Base-by-base conservation (phyloP, 768 basidiomycete genomes). In the Grammothele lineata region DNA sequence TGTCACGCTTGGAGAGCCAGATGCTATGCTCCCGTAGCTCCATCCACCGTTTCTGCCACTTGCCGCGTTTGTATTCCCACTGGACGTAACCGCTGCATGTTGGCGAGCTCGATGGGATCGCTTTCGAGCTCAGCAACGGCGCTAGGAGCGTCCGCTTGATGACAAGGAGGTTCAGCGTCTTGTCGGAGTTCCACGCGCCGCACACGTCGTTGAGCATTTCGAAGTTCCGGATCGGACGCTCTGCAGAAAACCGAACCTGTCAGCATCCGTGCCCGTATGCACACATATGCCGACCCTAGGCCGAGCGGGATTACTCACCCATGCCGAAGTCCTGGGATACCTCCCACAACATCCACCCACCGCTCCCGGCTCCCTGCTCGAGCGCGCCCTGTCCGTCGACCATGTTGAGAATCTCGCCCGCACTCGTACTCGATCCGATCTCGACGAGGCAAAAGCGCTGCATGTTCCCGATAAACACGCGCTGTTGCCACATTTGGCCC, bases 1-100 rank as follows among this genome's bases (percentile, higher is more conserved):
- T 85, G 45, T 96, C 92, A 15, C 88, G 85, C 67, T 97, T 98
- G 24, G 90, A 85, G 30, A 95, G 62, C 77, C 84, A 95, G 44
- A 98, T 61, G 50, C 80, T 78, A 54, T 94, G 90, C 58, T 94
- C 92, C 39, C 89, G 76, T 21, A 96, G 76, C 57, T 85, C 81
- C 61, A 99, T 72, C 81, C 85, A 94, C 26, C 92, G 79, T 67
- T 97, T 97, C 46, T 73, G 85, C 96, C 95, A 99, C 66, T 96
- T 96, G 27, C 92, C 92, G 49, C 85, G 80, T 68, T 95, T 97
- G 37, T 72, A 73, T 70, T 95, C 91, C 78, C 83, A 88, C 63
- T 97, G 89, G 21, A 97, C 81, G 58, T 83, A 92, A 5, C 85
- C 75, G 33, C 74, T 69, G 51, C 69, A 58, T 3, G 55, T 63